Conservation (phyloP, 352 stramenopile genomes). For the Globisporangium echinulatum region DNA sequence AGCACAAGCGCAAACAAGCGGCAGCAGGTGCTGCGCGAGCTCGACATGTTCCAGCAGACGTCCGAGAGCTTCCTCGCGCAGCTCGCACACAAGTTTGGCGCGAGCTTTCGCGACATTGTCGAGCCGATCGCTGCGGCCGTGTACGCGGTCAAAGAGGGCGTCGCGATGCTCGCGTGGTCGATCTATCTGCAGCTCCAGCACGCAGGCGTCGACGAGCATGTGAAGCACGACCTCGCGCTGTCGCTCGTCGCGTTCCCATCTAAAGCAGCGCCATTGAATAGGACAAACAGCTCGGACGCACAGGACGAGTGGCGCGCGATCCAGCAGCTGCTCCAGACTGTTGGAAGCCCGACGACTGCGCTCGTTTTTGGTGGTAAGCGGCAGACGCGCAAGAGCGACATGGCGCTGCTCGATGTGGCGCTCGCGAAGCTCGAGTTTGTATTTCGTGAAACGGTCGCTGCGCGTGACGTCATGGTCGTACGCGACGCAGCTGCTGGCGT, state of each 20-base stretch:
- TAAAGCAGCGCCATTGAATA: conserved; percentile 15
- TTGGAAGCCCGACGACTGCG: conserved; percentile 33
- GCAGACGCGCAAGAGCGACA: conserved; percentile 58
- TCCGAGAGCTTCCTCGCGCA: conserved; percentile 75
- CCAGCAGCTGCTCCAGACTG: conserved; percentile 45
- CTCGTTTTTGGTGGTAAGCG: conserved; percentile 37
- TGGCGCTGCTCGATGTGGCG: conserved; percentile 63
- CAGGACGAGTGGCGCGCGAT: conserved; percentile 67
- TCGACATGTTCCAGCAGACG: conserved; percentile 87
- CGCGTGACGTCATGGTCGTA: conserved; percentile 16
- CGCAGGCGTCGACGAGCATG: conserved; percentile 26
- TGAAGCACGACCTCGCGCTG: conserved; percentile 45
- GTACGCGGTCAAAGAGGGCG: conserved; percentile 81
- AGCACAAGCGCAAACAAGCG: conserved; percentile 39
- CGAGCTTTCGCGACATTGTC: conserved; percentile 79
- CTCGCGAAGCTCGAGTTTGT: conserved; percentile 64
- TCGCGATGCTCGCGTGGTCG: conserved; percentile 64
- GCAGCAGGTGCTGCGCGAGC: conserved; percentile 66
- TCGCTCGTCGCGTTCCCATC: conserved; percentile 71
- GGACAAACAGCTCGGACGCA: not conserved
- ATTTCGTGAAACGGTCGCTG: conserved; percentile 34
- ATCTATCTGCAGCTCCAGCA: conserved; percentile 54
- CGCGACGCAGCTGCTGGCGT: conserved; percentile 16
- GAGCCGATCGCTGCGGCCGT: conserved; percentile 74
- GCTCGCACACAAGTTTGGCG: conserved; percentile 58